Base-by-base conservation (phyloP, 2,329 filamentous ascomycete genomes). In the Thermochaetoides dissita region DNA sequence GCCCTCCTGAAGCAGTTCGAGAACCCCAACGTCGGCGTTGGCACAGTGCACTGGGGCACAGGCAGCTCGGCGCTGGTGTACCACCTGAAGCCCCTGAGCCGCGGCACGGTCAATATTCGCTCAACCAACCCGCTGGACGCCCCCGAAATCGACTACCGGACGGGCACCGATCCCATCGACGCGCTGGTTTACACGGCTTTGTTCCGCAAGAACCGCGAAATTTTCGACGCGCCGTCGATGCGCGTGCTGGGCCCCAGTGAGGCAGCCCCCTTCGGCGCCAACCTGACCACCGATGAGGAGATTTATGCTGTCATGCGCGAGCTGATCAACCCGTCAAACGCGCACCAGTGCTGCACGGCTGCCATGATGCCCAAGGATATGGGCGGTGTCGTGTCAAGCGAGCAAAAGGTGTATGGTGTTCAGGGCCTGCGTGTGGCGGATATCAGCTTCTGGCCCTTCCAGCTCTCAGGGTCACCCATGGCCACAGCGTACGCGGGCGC, bases 31-130 rank as follows among this genome's bases (percentile, higher is more conserved):
- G 48, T 55, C 33, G 46, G 51, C 6, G 43, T 55, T 24, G 52
- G 54, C 38, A 55, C 53, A 36, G 46, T 62, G 24, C 55, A 62
- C 43, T 63, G 56, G 53, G 49, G 51, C 38, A 58, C 51, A 32
- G 49, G 45, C 32, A 35, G 47, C 28, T 50, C 50, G 12, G 54
- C 51, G 8, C 47, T 57, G 6, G 51, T 63, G 10, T 60, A 59
- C 42, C 51, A 58, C 29, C 52, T 61, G 38, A 62, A 64, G 48
- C 62, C 63, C 6, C 56, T 65, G 41, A 62, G 58, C 37, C 57
- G 63, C 11, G 63, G 63, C 36, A 56, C 55, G 11, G 57, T 66
- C 39, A 57, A 55, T 33, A 62, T 65, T 32, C 56, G 59, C 44
- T 54, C 55, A 6, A 57, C 53, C 2, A 53, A 63, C 47, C 58